Evolutionary conservation across 1,284 basidiomycete species (phyloP), one percentile per base, ranked within the genome.

Genomic region (Ustilago nuda): DNA sequence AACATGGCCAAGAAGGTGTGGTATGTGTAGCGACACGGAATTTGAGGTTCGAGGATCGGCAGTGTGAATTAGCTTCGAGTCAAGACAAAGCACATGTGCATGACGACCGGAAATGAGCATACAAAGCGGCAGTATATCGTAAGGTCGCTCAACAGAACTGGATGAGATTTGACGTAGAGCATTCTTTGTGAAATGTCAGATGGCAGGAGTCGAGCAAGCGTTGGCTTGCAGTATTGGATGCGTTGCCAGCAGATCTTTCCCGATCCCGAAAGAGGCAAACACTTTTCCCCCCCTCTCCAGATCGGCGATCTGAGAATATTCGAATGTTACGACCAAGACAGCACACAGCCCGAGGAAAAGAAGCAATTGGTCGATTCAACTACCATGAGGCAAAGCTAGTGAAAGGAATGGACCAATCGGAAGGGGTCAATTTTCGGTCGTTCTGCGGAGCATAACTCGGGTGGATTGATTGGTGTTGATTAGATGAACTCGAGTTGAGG

Each of bases 161-260:
- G 48, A 13, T 32, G 11, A 23, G 23, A 45, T 45, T 33, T 53
- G 66, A 68, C 52, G 45, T 68, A 57, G 35, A 39, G 54, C 67
- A 53, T 70, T 48, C 43, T 37, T 61, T 43, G 61, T 9, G 53
- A 36, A 55, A 62, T 56, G 62, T 65, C 61, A 58, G 19, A 65
- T 65, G 68, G 59, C 50, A 65, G 68, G 62, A 48, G 62, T n/a
- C 52, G 32, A 50, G 48, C 48, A 15, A 50, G 27, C 23, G 30
- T 30, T 30, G 48, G 33, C 37, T 52, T 59, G 61, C 66, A 55
- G 48, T 68, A 51, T 63, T 43, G 9, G 61, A 64, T 48, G 64
- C 23, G 23, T 27, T 27, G 61, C 45, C 57, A 41, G 23, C 23
- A 27, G 23, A 27, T 27, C 23, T 27, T 27, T 27, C 23, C 23